Percentiles rank a stretch among this genome's conserved stretches.
Evolutionary conservation across 768 basidiomycete species (phyloP).

Genomic region (Trametes cubensis): DNA sequence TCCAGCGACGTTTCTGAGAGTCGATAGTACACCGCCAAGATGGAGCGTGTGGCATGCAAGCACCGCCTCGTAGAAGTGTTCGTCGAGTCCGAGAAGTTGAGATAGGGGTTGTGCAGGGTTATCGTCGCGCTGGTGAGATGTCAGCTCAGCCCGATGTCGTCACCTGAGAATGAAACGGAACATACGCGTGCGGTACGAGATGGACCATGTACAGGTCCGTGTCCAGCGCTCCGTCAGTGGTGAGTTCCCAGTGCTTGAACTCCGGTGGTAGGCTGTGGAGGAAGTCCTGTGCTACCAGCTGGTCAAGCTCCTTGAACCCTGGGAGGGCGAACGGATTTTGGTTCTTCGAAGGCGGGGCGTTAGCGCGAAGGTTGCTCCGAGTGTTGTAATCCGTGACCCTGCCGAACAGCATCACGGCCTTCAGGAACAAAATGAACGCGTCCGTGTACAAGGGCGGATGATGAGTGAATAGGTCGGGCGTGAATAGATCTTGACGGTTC

Average conservation of each 20-base stretch:
- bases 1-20: constrained; percentile 84
- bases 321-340: constrained; percentile 71
- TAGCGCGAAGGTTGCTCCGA: constrained; percentile 67
- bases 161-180: constrained; percentile 29
- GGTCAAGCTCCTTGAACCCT: constrained; percentile 73
- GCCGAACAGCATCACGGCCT: constrained; percentile 83
- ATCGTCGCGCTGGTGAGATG: constrained; percentile 67
- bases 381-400: constrained; percentile 85
- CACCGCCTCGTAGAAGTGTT: constrained; percentile 73
- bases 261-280: constrained; percentile 69
- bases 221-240: constrained; percentile 61
- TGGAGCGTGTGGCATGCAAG: constrained; percentile 71
- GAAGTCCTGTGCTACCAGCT: constrained; percentile 67
- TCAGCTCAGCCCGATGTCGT: neutral
- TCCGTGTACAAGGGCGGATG: constrained; percentile 82
- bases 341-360: constrained; percentile 66
- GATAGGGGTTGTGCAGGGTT: constrained; percentile 82
- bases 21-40: constrained; percentile 74
- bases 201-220: constrained; percentile 89
- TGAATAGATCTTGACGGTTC: constrained; percentile 75
- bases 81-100: constrained; percentile 70
- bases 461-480: constrained; percentile 63
- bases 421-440: constrained; percentile 79
- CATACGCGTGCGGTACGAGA: constrained; percentile 83
- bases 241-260: constrained; percentile 64